Conservation (phyloP, 164 flowering plant species). For the Macadamia tetraphylla region DNA sequence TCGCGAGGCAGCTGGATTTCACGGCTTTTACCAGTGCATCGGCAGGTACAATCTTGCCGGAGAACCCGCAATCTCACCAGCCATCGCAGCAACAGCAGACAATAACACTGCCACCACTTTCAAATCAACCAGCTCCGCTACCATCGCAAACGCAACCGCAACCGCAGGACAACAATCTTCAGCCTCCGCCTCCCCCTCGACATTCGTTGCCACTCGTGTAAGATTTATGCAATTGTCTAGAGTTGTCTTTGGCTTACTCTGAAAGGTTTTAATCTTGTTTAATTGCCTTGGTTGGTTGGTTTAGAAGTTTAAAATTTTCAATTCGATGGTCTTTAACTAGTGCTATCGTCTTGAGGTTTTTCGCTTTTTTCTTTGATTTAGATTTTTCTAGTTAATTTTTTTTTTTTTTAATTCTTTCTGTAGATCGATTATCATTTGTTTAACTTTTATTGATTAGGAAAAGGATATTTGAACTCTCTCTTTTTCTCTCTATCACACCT, state of each 20-base stretch:
- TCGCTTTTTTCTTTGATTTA: neutral
- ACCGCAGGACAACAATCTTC: neutral
- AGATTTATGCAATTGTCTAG: slow-evolving; percentile 11
- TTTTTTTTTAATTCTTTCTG: neutral
- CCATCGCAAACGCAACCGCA: neutral
- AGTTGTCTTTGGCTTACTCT: neutral
- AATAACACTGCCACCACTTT: neutral
- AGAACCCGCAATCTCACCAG: slow-evolving; percentile 26
- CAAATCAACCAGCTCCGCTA: neutral
- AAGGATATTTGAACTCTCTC: neutral
- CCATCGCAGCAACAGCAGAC: neutral
- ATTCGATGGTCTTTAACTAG: neutral
- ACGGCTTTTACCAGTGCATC: slow-evolving; percentile 23
- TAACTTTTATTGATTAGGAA: neutral
- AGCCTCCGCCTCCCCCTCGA: slow-evolving; percentile 15
- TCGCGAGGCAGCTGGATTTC: slow-evolving; percentile 91
- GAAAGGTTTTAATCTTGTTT: neutral
- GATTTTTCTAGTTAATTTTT: neutral
- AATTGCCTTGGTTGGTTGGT: neutral
- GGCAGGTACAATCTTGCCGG: slow-evolving; percentile 16
- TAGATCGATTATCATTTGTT: neutral
- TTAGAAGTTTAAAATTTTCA: neutral
- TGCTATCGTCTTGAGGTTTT: neutral
- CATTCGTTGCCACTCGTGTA: slow-evolving; percentile 30
- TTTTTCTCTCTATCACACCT: neutral